Evolutionary conservation across 2,329 filamentous ascomycete genomes (phyloP), one percentile per base, ranked within the genome.

Genomic region (Raffaelea albimanens): DNA sequence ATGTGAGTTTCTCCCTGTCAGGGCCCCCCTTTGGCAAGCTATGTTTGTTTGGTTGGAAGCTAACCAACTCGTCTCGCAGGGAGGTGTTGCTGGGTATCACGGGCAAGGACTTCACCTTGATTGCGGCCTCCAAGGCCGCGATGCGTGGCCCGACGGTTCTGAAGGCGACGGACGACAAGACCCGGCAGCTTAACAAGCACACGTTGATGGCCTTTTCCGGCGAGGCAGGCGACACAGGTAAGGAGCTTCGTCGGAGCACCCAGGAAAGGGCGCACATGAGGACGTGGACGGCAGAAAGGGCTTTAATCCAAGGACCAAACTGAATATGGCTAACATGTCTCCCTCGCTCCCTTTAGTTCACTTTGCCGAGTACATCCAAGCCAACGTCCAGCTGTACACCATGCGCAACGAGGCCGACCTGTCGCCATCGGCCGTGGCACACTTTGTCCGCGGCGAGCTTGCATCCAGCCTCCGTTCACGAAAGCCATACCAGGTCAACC

Each of bases 361-460:
- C 83, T 98, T 98, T 67, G 87, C 94, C 66, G 93, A 98, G 72
- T 98, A 91, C 72, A 94, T 98, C 67, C 90, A 97, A 79, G 90
- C 91, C 65, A 98, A 98, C 68, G 83, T 93, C 54, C 88, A 95
- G 70, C 85, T 98, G 63, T 98, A 98, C 73, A 89, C 87, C 57
- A 98, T 97, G 90, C 88, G 94, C 63, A 97, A 97, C 67, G 86
- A 89, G 68, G 85, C 85, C 63, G 88, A 96, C 61, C 81, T 98
- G 52, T 88, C 87, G 40, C 91, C 93, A 10, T 83, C 84, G 33
- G 93, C 88, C 36, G 83, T 96, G 48, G 87, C 90, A 53, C 83
- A 87, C 72, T 98, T 96, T 65, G 89, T 98, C 58, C 87, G 93
- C 56, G 85, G 85, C 63, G 90, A 98, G 70, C 82, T 98, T 53